Base-by-base conservation (phyloP, 75 land plant species). In the Selaginella moellendorffii region DNA sequence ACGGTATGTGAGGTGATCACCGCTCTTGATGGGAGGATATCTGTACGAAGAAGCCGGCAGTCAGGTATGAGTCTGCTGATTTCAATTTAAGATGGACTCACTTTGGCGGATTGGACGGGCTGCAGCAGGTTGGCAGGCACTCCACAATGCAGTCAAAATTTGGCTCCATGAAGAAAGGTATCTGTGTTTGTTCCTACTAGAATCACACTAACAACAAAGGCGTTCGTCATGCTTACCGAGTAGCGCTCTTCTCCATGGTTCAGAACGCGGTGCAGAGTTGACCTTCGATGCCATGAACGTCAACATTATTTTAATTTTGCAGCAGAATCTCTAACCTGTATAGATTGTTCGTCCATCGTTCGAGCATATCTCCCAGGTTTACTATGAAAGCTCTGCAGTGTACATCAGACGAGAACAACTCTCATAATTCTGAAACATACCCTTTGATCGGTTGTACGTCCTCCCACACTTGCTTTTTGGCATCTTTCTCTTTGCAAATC, bases 281-380 rank as follows among this genome's bases (percentile, higher is more conserved):
- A 88, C 65, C 98, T 93, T 64, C 53, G 70, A 29, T 21, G 24
- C 63, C 19, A 68, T 28, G 61, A 1, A 9, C 10, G 5, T 36
- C 5, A 36, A 36, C 14, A 36, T 36, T 36, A 36, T 36, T 36
- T 36, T 5, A 14, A 36, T 36, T 5, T 36, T 36, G 5, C 5
- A 36, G 5, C 14, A 36, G 14, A 36, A 36, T 36, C 14, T 5
- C 10, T 36, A 82, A 93, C 98, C 84, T 84, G 71, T 88, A 93
- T 26, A 80, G 75, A 59, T 82, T 78, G 66, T 93, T 93, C 70
- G 87, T 93, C 98, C 98, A 93, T 1, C 98, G 85, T 78, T 93
- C 96, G 54, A 93, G 80, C 98, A 93, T 85, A 73, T 93, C 98
- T 26, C 98, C 98, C 53, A 93, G 70, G 67, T 93, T 93, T 36